These are phyloP conservation scores for Scedosporium apiospermum DNA, from an alignment of 2,329 filamentous ascomycete species.

Conservation along the genomic window DNA sequence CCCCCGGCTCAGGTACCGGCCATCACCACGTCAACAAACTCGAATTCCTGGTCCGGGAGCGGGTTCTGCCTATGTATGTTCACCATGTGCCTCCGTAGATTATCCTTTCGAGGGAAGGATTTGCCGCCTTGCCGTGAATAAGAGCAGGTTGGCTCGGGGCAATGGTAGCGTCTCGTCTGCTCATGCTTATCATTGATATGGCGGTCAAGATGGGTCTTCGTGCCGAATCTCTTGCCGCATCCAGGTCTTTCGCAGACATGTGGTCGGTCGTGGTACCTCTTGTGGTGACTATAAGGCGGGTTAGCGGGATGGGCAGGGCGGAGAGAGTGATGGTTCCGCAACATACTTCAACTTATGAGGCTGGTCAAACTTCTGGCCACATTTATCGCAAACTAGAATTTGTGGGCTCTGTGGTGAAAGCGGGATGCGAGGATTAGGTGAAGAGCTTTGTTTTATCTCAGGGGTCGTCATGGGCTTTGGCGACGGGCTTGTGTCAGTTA, in stretches of 20 bases:
- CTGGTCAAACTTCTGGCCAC: constrained; percentile 41
- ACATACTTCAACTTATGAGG: constrained; percentile 50
- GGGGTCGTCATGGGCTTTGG: constrained; percentile 27
- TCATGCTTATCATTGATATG: constrained; percentile 54
- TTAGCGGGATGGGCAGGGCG: constrained; percentile 11
- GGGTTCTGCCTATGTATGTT: constrained; percentile 40
- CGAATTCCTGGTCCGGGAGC: constrained; percentile 12
- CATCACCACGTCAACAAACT: constrained; percentile 11
- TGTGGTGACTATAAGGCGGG: constrained; percentile 38
- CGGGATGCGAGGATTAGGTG: constrained; percentile 16
- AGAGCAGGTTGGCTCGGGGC: constrained; percentile 41
- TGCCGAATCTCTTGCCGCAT: constrained; percentile 49
- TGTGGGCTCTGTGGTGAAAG: constrained; percentile 7
- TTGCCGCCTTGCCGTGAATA: constrained; percentile 49
- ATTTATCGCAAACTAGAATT: constrained; percentile 29
- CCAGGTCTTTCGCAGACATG: constrained; percentile 44
- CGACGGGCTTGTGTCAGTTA: constrained; percentile 29
- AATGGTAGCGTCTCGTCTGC: constrained; percentile 51
- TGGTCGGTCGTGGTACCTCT: constrained; percentile 50
- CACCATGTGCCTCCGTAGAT: constrained; percentile 53
- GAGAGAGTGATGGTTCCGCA: background rate
- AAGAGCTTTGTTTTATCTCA: constrained; percentile 26
- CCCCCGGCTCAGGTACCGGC: background rate
- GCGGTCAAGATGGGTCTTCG: constrained; percentile 51
- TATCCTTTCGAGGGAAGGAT: constrained; percentile 52